Conservation (phyloP, 345 rosid species). For the Gossypium anomalum region DNA sequence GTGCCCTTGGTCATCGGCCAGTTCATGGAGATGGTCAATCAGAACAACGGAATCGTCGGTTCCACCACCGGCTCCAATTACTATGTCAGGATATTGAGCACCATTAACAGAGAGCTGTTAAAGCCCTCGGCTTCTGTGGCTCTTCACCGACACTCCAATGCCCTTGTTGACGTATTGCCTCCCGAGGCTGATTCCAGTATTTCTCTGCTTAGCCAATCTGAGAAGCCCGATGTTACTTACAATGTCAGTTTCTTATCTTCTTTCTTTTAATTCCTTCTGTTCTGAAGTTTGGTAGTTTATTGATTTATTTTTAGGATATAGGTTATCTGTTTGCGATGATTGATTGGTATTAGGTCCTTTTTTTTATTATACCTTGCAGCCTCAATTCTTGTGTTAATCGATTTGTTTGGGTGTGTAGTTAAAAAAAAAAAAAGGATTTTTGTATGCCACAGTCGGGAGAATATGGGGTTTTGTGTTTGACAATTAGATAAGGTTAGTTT, state of each 20-base stretch:
- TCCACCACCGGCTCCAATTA: slow-evolving; percentile 98
- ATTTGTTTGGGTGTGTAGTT: neutral
- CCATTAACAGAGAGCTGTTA: slow-evolving; percentile 80
- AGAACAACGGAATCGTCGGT: slow-evolving; percentile 97
- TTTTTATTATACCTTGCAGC: neutral
- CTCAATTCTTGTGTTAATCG: neutral
- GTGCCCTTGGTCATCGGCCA: slow-evolving; percentile 95
- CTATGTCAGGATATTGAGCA: slow-evolving; percentile 86
- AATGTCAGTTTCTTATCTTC: slow-evolving; percentile 40
- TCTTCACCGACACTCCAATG: slow-evolving; percentile 92
- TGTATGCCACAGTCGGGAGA: neutral
- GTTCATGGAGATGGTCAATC: slow-evolving; percentile 99
- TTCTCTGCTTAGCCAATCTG: slow-evolving; percentile 91
- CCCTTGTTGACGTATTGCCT: slow-evolving; percentile 93
- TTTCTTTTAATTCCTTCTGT: neutral
- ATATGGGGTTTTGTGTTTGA: neutral
- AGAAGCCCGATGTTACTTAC: slow-evolving; percentile 95
- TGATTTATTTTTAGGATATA: neutral
- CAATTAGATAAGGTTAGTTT: neutral
- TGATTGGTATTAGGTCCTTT: slow-evolving; percentile 16
- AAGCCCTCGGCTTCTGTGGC: slow-evolving; percentile 99
- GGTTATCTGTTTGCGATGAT: neutral
- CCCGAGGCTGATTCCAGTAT: slow-evolving; percentile 99
- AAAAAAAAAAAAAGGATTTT: neutral
- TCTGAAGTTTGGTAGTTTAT: neutral